A percentile compares a stretch with the other conserved stretches of the same genome.
These are phyloP conservation scores for Populus nigra DNA, from an alignment of 345 rosid species.

Conservation along the genomic window DNA sequence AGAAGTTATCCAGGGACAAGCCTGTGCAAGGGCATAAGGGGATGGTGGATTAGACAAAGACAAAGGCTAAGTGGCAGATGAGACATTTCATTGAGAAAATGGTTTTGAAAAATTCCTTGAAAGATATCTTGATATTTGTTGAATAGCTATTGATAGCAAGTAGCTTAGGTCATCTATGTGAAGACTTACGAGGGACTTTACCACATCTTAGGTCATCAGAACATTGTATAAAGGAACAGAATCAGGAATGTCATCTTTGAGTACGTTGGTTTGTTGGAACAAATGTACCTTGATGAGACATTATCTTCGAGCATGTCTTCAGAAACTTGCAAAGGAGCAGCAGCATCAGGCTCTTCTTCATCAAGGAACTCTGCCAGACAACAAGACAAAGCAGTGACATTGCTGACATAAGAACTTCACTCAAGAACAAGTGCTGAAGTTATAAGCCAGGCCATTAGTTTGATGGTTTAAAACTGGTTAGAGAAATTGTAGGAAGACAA, in stretches of 20 bases:
- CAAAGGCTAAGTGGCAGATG: background rate
- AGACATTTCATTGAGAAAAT: background rate
- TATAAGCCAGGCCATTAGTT: background rate
- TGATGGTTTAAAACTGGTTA: background rate
- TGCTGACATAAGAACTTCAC: background rate
- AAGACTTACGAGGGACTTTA: too few species aligned
- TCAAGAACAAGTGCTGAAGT: background rate
- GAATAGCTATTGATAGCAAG: background rate
- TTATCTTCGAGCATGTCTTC: conserved; percentile 82
- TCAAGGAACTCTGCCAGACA: conserved; percentile 48
- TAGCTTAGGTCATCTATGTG: too few species aligned
- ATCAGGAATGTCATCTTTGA: background rate
- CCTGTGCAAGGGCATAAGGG: background rate
- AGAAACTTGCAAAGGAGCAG: conserved; percentile 51
- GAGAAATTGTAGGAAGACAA: background rate
- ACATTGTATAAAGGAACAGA: too few species aligned
- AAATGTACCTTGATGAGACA: conserved; percentile 70
- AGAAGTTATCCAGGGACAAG: background rate
- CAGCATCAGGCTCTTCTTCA: conserved; percentile 58
- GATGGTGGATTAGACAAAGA: background rate
- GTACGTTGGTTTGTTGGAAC: background rate
- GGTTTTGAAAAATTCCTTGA: background rate
- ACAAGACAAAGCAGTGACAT: background rate
- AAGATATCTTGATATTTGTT: background rate
- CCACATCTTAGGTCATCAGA: background rate